Base-by-base conservation (phyloP, 1,284 basidiomycete species). In the Ustilago shanxiensis region DNA sequence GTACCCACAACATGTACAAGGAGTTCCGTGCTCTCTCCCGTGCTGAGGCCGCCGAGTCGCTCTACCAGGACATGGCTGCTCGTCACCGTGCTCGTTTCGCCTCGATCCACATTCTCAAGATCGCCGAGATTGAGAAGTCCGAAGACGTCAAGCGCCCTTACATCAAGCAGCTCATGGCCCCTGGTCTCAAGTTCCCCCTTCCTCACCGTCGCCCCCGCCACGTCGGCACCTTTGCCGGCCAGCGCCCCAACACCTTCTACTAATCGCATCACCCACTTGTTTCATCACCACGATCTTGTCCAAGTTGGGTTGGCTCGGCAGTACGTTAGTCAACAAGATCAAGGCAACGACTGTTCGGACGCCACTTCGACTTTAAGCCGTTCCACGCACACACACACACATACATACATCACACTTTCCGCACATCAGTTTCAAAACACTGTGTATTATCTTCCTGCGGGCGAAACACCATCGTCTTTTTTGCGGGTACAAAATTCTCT, bases 21-120 rank as follows among this genome's bases (percentile, higher is more conserved):
- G 96, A 99, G 90, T 98, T 94, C 93, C 94, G 95, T 86, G 96
- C 97, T 83, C 91, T 99, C 81, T 91, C 90, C 83, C 93, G 97
- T 81, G 92, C 94, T 72, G 95, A 95, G 87, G 96, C 97, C 75
- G 97, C 98, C 87, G 95, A 94, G 90, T 90, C 92, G 83, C 89
- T 98, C 88, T 99, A 99, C 91, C 96, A 99, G 89, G 96, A 99
- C 89, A 98, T 99, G 96, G 95, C 97, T 86, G 95, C 96, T 78
- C 91, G 95, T 83, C 97, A 99, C 89, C 95, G 96, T 89, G 96
- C 96, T 81, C 94, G 97, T 87, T 99, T 98, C 92, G 91, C 96
- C 88, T 98, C 94, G 63, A 96, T 99, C 88, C 95, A 97, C 88
- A 94, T 96, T 85, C 91, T 96, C 87, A 94, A 94, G 83, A 94